Evolutionary conservation across 2,329 filamentous ascomycete species (phyloP).

Genomic region (Penicillium palitans): DNA sequence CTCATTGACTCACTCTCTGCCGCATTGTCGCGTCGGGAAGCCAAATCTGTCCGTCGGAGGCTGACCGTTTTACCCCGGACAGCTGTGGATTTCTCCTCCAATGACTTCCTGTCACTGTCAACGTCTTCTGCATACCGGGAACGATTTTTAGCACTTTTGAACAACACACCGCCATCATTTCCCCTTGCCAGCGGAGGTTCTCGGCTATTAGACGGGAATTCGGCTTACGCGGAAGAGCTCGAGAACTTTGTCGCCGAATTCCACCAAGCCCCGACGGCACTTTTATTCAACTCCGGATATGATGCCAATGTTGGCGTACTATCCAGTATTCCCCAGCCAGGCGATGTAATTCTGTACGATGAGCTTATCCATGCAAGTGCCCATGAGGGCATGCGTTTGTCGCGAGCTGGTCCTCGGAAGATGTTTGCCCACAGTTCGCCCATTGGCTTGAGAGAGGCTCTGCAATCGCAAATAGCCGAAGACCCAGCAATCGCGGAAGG

Average conservation of each 20-base stretch:
- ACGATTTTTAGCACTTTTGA: constrained; percentile 52
- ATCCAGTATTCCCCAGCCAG: constrained; percentile 59
- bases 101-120: constrained; percentile 64
- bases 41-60: constrained; percentile 48
- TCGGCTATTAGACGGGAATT: constrained; percentile 66
- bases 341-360: constrained; percentile 69
- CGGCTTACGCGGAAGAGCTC: constrained; percentile 57
- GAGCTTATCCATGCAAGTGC: constrained; percentile 75
- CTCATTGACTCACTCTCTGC: constrained; percentile 34
- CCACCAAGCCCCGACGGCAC: constrained; percentile 57
- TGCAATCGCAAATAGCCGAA: not conserved
- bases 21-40: constrained; percentile 42
- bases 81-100: constrained; percentile 62
- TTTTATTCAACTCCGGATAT: constrained; percentile 66
- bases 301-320: constrained; percentile 67
- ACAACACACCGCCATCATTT: constrained; percentile 35
- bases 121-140: constrained; percentile 49
- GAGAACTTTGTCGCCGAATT: constrained; percentile 61
- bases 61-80: constrained; percentile 48
- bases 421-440: constrained; percentile 51
- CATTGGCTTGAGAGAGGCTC: not conserved
- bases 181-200: constrained; percentile 60
- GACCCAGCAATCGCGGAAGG: constrained; percentile 42
- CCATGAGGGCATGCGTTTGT: constrained; percentile 70
- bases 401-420: constrained; percentile 52